Base-by-base conservation (phyloP, 2,329 filamentous ascomycete genomes). In the Diplodia seriata region DNA sequence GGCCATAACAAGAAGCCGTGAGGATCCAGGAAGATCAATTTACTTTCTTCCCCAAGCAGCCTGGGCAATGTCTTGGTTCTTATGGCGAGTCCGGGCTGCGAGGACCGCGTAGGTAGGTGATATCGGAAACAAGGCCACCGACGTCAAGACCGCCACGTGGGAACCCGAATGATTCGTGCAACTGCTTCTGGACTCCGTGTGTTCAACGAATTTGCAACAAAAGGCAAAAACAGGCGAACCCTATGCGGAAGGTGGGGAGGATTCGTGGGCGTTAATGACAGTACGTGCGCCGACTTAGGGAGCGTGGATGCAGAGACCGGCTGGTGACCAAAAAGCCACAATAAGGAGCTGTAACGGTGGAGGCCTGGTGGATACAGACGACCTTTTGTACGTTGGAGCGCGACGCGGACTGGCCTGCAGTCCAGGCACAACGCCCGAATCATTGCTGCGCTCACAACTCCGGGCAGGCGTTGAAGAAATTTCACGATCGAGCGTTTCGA, bases 51-150 rank as follows among this genome's bases (percentile, higher is more conserved):
- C 38, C 40, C 47, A 26, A 26, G 26, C 26, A 26, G 26, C 3
- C 26, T 26, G 57, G 43, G 57, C 57, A 33, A 20, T 20, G 12
- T 62, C 57, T 62, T 50, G 12, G 47, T 63, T 63, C n/a, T 63
- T 63, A 63, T 51, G 23, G 12, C 26, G 15, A 38, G 9, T 18
- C n/a, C 29, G 12, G 12, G 43, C 6, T 11, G n/a, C 9, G 20
- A 5, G 26, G 40, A 50, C 57, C 57, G 57, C 43, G 57, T 62
- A 62, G 50, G 57, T 29, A 12, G 18, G 26, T 47, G 59, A 51
- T 51, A 38, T 63, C 59, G 59, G 59, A 63, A 63, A 63, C 59
- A 63, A 49, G 59, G 59, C 59, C 59, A 63, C 59, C 59, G 31
- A 63, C 31, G 59, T 51, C 59, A 63, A 63, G 38, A 63, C 31